Evolutionary conservation across 345 rosid species (phyloP), one percentile per base, ranked within the genome.

Genomic region (Geranium brycei): DNA sequence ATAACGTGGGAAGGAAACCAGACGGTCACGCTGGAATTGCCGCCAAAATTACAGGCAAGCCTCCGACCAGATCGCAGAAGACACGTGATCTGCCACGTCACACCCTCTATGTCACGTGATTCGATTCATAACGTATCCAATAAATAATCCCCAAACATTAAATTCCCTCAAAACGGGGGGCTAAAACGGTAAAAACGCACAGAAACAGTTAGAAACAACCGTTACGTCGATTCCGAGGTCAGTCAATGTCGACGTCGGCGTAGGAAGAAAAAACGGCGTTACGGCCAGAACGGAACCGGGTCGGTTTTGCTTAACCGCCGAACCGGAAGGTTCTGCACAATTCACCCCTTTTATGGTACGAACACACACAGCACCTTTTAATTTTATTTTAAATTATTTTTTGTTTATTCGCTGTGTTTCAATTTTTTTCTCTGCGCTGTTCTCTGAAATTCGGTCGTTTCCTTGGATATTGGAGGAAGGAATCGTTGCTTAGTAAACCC

Each of bases 381-480:
- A 12, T 51, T 32, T 0, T 23, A 1, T 17, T 17, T 47, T n/a
- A 60, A 18, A 12, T 51, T 32, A 1, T 23, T 1, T 17, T 17
- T 47, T n/a, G 56, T 17, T 60, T 57, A 57, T 8, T 16, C 30
- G 5, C 57, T 63, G 1, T 3, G 1, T 2, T 40, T 53, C 64
- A 58, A 3, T 38, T 19, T 17, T 18, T 23, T 23, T 23, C 28
- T 23, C 28, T 23, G 28, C 28, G 28, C 28, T 23, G 28, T 23
- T 7, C 15, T 53, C 56, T 17, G 3, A 4, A 35, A 35, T 35
- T 35, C 2, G 41, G 7, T 35, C 28, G 15, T 61, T 69, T 75
- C 85, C 87, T 62, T 64, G 70, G 75, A 75, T 71, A 62, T 72
- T 75, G 87, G 87, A 79, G 70, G 67, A 64, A 58, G 30, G 73